These are phyloP conservation scores for Sporothrix euskadiensis DNA, from an alignment of 2,329 filamentous ascomycete species.

Conservation along the genomic window DNA sequence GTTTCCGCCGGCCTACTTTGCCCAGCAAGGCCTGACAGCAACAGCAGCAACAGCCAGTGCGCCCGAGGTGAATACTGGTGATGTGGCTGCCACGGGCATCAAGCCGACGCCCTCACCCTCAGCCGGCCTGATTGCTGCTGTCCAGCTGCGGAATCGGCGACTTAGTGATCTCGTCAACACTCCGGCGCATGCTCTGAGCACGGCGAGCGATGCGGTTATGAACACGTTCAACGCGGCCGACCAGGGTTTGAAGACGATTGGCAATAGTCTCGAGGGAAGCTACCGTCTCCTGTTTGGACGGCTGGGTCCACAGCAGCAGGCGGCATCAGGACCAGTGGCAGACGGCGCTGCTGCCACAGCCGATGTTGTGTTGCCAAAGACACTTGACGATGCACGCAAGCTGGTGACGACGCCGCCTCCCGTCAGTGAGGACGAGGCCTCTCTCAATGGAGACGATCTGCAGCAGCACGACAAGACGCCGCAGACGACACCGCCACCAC, in stretches of 20 bases:
- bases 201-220: conserved; percentile 80
- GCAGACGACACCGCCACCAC: conserved; percentile 20
- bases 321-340: conserved; percentile 50
- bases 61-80: conserved; percentile 39
- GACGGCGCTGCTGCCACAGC: neutral
- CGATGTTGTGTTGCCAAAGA: conserved; percentile 72
- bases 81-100: conserved; percentile 34
- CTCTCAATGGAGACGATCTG: conserved; percentile 58
- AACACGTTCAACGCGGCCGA: conserved; percentile 88
- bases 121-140: conserved; percentile 47
- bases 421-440: conserved; percentile 60
- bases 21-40: conserved; percentile 42
- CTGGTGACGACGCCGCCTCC: conserved; percentile 73
- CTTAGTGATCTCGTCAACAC: conserved; percentile 85
- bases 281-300: conserved; percentile 92
- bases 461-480: conserved; percentile 38
- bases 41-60: conserved; percentile 38
- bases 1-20: conserved; percentile 57
- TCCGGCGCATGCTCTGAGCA: conserved; percentile 76
- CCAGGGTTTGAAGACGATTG: conserved; percentile 87
- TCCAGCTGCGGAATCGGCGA: conserved; percentile 66
- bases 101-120: conserved; percentile 45
- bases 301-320: conserved; percentile 60
- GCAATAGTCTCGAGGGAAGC: conserved; percentile 84
- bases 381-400: conserved; percentile 87